Base-by-base conservation (phyloP, 2,329 filamentous ascomycete genomes). In the Parastagonospora nodorum region DNA sequence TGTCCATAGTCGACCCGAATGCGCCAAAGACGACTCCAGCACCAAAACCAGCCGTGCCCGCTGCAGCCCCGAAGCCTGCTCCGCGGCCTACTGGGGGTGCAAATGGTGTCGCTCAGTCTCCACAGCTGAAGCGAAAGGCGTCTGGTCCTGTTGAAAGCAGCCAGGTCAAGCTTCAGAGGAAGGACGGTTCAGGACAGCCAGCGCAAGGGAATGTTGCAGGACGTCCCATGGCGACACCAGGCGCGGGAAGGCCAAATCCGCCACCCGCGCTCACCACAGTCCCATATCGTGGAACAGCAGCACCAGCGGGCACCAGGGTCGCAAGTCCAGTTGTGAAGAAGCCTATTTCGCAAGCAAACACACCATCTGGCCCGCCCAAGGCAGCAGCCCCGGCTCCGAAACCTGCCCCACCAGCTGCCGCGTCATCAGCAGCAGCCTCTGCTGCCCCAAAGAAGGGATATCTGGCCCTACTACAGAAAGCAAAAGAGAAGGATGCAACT, bases 381-480 rank as follows among this genome's bases (percentile, higher is more conserved):
- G 36, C 61, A 35, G 47, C 64, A 35, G 53, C 62, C 10, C 55
- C 60, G 32, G 50, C 52, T 16, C 46, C 63, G 4, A 68, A 65
- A 47, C 46, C 66, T 40, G 50, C 58, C 40, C 46, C 60, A 24
- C 36, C 52, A 45, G 45, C 58, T 43, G 35, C 67, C n/a, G 36
- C 65, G 3, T 40, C 67, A 12, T 46, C 68, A 67, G 9, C 63
- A 11, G 48, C 71, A 33, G 46, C 60, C 8, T 38, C 63, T 7
- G 70, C 76, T 2, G 74, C 82, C 1, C 86, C 85, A 1, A 90
- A 90, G 72, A 89, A 88, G 2, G 89, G 87, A 0, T 92, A 85
- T 69, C 84, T 86, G 32, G 88, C 91, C 64, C 88, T 91, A 52
- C 80, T 92, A 74, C 87, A 87, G 48, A 82, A 87, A 59, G 89